Percentiles rank a stretch among this genome's conserved stretches.
Conservation (phyloP, 257 asterid genomes). For the Ballota nigra region DNA sequence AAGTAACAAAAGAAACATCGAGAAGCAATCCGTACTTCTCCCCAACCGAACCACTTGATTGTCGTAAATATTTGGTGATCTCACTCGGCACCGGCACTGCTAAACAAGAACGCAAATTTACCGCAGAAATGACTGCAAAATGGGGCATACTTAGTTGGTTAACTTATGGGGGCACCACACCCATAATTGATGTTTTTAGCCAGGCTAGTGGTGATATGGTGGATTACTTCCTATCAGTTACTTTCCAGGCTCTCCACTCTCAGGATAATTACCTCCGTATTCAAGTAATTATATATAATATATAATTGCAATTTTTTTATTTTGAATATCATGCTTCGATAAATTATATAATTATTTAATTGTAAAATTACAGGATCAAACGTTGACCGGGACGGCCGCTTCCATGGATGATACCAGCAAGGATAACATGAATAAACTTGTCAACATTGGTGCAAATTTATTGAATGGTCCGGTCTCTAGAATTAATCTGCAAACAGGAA, state of each 20-base stretch:
- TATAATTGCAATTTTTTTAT: background rate
- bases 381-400: slow-evolving; percentile 35
- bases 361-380: slow-evolving; percentile 24
- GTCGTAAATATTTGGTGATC: slow-evolving; percentile 35
- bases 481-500: slow-evolving; percentile 47
- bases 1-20: slow-evolving; percentile 35
- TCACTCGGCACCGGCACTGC: slow-evolving; percentile 57
- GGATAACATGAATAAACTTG: slow-evolving; percentile 45
- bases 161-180: slow-evolving; percentile 34
- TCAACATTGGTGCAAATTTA: slow-evolving; percentile 39
- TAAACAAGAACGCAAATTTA: slow-evolving; percentile 37
- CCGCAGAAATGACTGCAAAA: slow-evolving; percentile 42
- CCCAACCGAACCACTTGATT: slow-evolving; percentile 40
- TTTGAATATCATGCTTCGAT: too few species aligned
- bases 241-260: slow-evolving; percentile 38
- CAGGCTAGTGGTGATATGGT: slow-evolving; percentile 47
- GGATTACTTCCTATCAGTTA: slow-evolving; percentile 36
- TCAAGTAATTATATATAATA: slow-evolving; percentile 27
- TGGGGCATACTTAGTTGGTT: slow-evolving; percentile 62
- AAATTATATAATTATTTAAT: background rate
- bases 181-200: slow-evolving; percentile 42
- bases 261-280: slow-evolving; percentile 52
- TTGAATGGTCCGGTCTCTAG: slow-evolving; percentile 33
- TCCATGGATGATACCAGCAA: slow-evolving; percentile 40
- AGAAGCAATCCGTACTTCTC: slow-evolving; percentile 33